Conservation (phyloP, 768 basidiomycete species). For the Cantharellus cinnabarinus region DNA sequence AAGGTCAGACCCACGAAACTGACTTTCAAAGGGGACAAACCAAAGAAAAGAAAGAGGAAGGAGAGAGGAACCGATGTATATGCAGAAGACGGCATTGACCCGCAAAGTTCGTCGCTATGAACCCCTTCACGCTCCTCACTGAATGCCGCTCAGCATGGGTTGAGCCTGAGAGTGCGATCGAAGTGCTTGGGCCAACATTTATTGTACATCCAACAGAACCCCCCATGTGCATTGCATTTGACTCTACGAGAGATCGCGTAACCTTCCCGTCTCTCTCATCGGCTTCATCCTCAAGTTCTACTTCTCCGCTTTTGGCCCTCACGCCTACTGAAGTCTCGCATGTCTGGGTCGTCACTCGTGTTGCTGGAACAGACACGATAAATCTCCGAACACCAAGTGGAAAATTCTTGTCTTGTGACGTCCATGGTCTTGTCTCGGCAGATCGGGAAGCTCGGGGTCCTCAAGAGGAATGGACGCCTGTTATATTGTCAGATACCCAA, state of each 20-base stretch:
- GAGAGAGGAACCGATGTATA: constrained; percentile 25
- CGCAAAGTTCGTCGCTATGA: constrained; percentile 6
- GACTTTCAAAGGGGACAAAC: constrained; percentile 78
- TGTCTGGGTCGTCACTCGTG: constrained; percentile 78
- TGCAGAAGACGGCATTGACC: constrained; percentile 6
- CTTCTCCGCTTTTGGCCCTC: constrained; percentile 30
- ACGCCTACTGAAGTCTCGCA: constrained; percentile 66
- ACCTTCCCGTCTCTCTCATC: constrained; percentile 25
- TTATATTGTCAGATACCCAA: constrained; percentile 41
- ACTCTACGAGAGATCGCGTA: constrained; percentile 52
- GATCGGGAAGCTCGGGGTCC: constrained; percentile 79
- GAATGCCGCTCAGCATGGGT: constrained; percentile 35
- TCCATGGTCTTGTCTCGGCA: constrained; percentile 63
- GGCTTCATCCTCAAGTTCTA: background rate
- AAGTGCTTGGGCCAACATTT: constrained; percentile 79
- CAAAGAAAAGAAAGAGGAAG: constrained; percentile 59
- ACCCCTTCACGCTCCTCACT: background rate
- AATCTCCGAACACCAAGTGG: constrained; percentile 63
- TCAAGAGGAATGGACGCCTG: constrained; percentile 86
- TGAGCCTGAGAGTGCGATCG: constrained; percentile 41
- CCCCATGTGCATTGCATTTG: constrained; percentile 58
- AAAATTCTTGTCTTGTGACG: constrained; percentile 77
- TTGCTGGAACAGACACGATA: constrained; percentile 65
- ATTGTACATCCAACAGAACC: constrained; percentile 68
- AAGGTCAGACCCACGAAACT: constrained; percentile 48